These are phyloP conservation scores for Aphanocladium album DNA, from an alignment of 2,329 filamentous ascomycete species.

Conservation along the genomic window DNA sequence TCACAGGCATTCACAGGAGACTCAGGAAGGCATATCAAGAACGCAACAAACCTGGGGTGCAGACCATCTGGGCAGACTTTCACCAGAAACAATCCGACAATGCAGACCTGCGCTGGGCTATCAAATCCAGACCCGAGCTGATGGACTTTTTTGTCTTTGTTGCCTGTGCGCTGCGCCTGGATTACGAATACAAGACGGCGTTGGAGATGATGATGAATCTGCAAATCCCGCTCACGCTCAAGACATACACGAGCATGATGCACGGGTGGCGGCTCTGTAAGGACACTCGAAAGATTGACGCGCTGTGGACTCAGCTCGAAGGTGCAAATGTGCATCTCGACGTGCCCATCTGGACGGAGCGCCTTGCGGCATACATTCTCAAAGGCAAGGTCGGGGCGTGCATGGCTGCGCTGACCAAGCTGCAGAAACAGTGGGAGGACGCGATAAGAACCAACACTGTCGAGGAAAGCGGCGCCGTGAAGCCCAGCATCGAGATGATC, in stretches of 20 bases:
- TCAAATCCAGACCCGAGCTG: slow-evolving; percentile 30
- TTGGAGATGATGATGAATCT: slow-evolving; percentile 40
- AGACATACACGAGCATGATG: slow-evolving; percentile 70
- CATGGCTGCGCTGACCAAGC: slow-evolving; percentile 60
- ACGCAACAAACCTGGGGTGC: slow-evolving; percentile 25
- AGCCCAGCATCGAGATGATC: slow-evolving; percentile 59
- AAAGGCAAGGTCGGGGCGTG: slow-evolving; percentile 49
- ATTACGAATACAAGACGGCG: slow-evolving; percentile 27
- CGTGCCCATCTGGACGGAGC: slow-evolving; percentile 61
- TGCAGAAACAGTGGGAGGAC: slow-evolving; percentile 55
- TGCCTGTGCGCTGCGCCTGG: slow-evolving; percentile 31
- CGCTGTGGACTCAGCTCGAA: slow-evolving; percentile 62
- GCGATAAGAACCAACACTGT: slow-evolving; percentile 25
- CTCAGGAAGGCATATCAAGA: slow-evolving; percentile 25
- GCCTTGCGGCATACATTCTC: slow-evolving; percentile 61
- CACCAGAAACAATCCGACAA: slow-evolving; percentile 20
- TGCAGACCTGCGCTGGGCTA: slow-evolving; percentile 21
- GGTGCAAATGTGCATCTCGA: slow-evolving; percentile 57
- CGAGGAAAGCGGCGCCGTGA: slow-evolving; percentile 37
- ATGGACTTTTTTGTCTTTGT: slow-evolving; percentile 38
- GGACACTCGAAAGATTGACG: slow-evolving; percentile 55
- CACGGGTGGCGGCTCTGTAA: slow-evolving; percentile 59
- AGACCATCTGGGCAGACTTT: slow-evolving; percentile 31
- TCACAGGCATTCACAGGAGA: slow-evolving; percentile 24
- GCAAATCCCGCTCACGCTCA: slow-evolving; percentile 53